Evolutionary conservation across 352 stramenopile species (phyloP), one percentile per base, ranked within the genome.

Genomic region (Blastocystis sp.): DNA sequence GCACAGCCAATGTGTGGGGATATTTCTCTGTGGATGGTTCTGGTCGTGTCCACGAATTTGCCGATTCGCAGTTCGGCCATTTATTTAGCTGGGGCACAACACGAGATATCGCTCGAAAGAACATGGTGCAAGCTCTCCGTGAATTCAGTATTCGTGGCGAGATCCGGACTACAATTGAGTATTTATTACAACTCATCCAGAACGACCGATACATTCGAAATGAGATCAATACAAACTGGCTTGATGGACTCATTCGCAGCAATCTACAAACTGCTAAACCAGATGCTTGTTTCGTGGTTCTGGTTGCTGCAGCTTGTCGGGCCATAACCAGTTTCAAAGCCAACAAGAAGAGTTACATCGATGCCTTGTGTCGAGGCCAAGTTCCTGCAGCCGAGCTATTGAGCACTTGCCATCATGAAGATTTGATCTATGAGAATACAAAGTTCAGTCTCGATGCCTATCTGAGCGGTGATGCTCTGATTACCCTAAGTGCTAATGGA

Each of bases 1-100:
- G 92, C 42, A 98, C 95, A 77, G 95, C 96, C 6, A 96, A 98
- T 89, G 96, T 99, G 29, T 99, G 97, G 97, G 97, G 96, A 24
- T 99, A 99, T 92, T 99, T 99, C 89, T 97, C 92, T 56, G 97
- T 99, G 88, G 96, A 99, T 90, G 97, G 93, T 89, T 98, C 93
- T 32, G 96, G 97, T 12, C 93, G 96, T 78, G 97, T 99, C 61
- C 97, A 99, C 91, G 96, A 99, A 92, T 99, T 98, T 91, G 96
- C 97, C 11, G 97, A 99, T 90, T 98, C 95, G 49, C 87, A 99
- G 90, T 99, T 99, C 91, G 97, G 97, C 35, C 97, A 99, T 91
- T 92, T 99, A 86, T 99, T 99, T 91, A 96, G 95, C 27, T 97
- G 91, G 92, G 96, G 95, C 65, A 92, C 91, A 65, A 95, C 95